phyloP scores from a whole-genome alignment of 345 rosid species.

The Euphorbia peplus region DNA sequence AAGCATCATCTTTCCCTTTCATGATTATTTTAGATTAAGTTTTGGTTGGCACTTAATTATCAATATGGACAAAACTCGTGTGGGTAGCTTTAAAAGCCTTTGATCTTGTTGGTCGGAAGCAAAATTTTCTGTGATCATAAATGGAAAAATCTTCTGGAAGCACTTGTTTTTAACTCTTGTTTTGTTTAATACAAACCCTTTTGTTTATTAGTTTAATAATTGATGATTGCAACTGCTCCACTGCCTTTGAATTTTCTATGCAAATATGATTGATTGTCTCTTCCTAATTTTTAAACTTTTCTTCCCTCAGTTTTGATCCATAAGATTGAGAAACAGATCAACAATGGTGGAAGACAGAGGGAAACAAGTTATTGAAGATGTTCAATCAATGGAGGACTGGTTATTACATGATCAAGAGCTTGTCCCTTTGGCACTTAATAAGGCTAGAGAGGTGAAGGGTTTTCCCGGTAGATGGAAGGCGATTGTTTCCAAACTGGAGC shows the following conservation, averaged over 20 bases:
- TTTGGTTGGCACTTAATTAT: conserved; percentile 53
- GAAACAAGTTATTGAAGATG: conserved; percentile 25
- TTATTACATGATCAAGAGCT: conserved; percentile 60
- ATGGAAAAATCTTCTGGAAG: conserved; percentile 48
- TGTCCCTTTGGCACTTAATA: conserved; percentile 55
- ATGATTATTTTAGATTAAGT: conserved; percentile 14
- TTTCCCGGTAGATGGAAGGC: conserved; percentile 88
- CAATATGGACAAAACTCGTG: conserved; percentile 46
- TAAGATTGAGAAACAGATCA: conserved; percentile 28
- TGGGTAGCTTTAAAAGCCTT: conserved; percentile 34
- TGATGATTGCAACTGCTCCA: conserved; percentile 76
- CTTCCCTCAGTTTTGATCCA: conserved; percentile 31
- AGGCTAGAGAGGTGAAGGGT: conserved; percentile 60
- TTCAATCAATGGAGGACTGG: conserved; percentile 68
- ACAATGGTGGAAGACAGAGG: conserved; percentile 47
- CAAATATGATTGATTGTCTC: conserved; percentile 15
- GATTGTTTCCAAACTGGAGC: conserved; percentile 72
- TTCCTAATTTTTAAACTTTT: conserved; percentile 16
- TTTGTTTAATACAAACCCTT: conserved; percentile 25
- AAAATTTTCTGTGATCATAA: conserved; percentile 43
- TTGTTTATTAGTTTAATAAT: conserved; percentile 22
- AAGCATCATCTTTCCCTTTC: conserved; percentile 29
- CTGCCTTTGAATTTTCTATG: conserved; percentile 41
- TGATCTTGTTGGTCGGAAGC: conserved; percentile 44
- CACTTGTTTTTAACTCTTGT: conserved; percentile 35